Evolutionary conservation across 2,329 filamentous ascomycete species (phyloP), one percentile per base, ranked within the genome.

Genomic region (Emmonsiellopsis sp.): DNA sequence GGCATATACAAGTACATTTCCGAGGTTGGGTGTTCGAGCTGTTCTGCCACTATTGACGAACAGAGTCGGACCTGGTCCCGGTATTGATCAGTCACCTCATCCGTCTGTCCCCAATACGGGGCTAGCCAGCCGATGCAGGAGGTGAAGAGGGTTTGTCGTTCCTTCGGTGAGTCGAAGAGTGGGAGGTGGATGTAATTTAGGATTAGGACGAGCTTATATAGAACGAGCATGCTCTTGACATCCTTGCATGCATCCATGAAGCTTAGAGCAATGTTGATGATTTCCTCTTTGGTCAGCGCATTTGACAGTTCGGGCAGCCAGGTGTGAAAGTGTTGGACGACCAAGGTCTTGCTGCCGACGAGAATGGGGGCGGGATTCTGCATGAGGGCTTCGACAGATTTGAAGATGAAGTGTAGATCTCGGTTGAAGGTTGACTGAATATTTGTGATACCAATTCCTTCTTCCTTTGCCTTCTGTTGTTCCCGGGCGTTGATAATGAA

Each of bases 281-380:
- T 92, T 67, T 97, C 92, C 62, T 90, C 86, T 0, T 85, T 84
- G 3, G 80, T 81, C 65, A 97, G 78, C 38, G 93, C 77, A 1
- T 85, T 83, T 0, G 82, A 78, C 8, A 98, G 81, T 66, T 97
- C 92, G 0, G 93, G 92, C n/a, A 98, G 76, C 93, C 93, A 98
- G 0, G 88, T 87, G 66, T 97, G 92, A 67, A 97, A 95, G 67
- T 97, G 89, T 69, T 98, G 93, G 10, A 97, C 90, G 2, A 94
- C 84, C 49, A 98, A 76, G 0, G 93, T 97, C 71, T 98, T 95
- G 58, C 88, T 97, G 35, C 93, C 93, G 11, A 97, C 87, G 26
- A 97, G 75, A 15, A 91, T 84, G 0, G 93, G 87, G 2, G 89
- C 87, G 1, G 84, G 78, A 67, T 89, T 95, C 56, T 85, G 83